Base-by-base conservation (phyloP, 2,329 filamentous ascomycete genomes). In the Exophiala sp. region DNA sequence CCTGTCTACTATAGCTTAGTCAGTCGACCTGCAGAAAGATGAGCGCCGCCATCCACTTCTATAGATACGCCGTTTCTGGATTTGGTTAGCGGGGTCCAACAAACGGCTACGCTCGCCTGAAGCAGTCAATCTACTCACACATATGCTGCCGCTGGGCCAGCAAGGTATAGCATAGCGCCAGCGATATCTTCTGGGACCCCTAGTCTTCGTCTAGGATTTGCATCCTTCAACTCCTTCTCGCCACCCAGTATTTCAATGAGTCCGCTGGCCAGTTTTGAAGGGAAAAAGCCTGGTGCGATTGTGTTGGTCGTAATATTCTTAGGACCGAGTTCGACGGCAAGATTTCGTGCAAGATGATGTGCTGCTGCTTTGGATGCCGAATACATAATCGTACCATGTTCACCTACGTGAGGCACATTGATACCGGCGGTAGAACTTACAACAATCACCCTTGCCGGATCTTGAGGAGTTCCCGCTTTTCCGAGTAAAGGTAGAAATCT, bases 341-440 rank as follows among this genome's bases (percentile, higher is more conserved):
- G 86, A 61, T 80, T 83, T 68, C 87, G 84, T 60, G 86, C 84
- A 70, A 90, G 87, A 11, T 85, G 85, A 69, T 89, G 86, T 55
- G 89, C 84, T 21, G 87, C 84, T 62, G 86, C 87, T 76, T 90
- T 91, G 69, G 79, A 83, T 5, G 82, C 86, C 14, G 86, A 86
- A 75, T 90, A 90, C 65, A 70, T 69, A 46, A 71, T 69, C 2
- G 69, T 71, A 16, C 69, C 69, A 38, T 70, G 63, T 9, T 71
- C 66, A 16, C 70, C 70, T 2, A 69, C 63, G 47, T 70, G 67
- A 0, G 67, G 63, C 3, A 72, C 69, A n/a, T 64, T 69, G 3
- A 64, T 63, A n/a, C 69, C 71, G 2, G 68, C 69, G 6, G 61
- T 66, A 2, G 68, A 71, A 42, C 65, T 66, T 12, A 70, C 67